phyloP scores from a whole-genome alignment of 257 asterid species.

The Apocynum venetum region DNA sequence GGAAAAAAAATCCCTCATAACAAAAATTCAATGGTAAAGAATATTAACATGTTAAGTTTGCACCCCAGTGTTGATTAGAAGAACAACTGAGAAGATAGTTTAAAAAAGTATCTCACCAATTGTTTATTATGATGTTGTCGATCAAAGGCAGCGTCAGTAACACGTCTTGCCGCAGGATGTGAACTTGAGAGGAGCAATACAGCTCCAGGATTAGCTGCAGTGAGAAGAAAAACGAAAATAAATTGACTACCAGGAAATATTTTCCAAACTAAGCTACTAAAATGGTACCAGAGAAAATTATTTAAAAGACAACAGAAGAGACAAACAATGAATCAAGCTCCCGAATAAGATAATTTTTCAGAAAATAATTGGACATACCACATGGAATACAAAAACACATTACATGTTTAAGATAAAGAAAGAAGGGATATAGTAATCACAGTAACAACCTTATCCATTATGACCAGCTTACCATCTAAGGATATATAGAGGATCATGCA shows the following conservation, averaged over 20 bases:
- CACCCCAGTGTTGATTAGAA: not conserved
- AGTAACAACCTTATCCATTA: not conserved
- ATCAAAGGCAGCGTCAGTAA: conserved; percentile 80
- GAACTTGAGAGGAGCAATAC: conserved; percentile 52
- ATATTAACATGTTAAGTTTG: not conserved
- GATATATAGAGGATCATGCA: not conserved
- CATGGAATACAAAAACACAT: not conserved
- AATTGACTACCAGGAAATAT: not conserved
- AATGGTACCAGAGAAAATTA: not conserved
- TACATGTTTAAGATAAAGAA: not conserved
- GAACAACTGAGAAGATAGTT: not conserved
- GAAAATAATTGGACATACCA: not conserved
- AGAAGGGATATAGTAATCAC: not conserved
- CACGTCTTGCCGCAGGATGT: conserved; percentile 66
- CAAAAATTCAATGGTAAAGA: not conserved
- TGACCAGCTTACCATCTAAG: not conserved
- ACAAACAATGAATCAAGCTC: not conserved
- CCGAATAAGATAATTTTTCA: not conserved
- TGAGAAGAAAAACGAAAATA: not conserved
- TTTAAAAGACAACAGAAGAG: not conserved
- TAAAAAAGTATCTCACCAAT: conserved; percentile 47
- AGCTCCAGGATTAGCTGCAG: conserved; percentile 81
- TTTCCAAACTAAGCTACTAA: not conserved
- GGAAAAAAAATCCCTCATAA: not conserved
- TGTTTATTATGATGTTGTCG: conserved; percentile 75